Percentiles rank a stretch among this genome's conserved stretches.
Conservation (phyloP, 352 stramenopile species). For the Globisporangium echinulatum region DNA sequence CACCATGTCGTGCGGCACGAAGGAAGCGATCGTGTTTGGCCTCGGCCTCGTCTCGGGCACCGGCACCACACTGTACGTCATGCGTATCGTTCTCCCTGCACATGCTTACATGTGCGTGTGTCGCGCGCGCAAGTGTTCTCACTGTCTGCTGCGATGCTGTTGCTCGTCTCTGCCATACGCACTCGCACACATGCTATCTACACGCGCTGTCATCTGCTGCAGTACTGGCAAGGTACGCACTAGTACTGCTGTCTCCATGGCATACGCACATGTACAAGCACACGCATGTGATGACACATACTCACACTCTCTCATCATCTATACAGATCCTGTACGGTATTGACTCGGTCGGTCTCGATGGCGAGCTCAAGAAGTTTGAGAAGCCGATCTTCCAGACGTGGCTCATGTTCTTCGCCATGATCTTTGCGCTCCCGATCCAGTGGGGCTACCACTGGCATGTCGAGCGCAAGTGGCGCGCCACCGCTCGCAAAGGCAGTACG, state of each 20-base stretch:
- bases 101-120: constrained; percentile 4
- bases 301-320: neutral
- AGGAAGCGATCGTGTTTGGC: constrained; percentile 70
- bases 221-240: constrained; percentile 62
- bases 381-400: constrained; percentile 96
- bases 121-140: neutral
- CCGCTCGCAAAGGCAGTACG: constrained; percentile 53
- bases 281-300: neutral
- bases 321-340: constrained; percentile 91
- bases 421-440: constrained; percentile 92
- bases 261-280: no score
- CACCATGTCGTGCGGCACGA: constrained; percentile 72
- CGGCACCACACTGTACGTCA: constrained; percentile 73
- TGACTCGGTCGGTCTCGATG: constrained; percentile 81
- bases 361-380: constrained; percentile 88
- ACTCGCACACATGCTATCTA: neutral
- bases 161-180: no score
- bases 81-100: neutral
- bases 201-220: constrained; percentile 2
- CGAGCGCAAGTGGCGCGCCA: constrained; percentile 59
- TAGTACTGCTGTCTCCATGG: neutral
- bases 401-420: constrained; percentile 96
- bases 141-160: no score
- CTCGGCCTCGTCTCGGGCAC: constrained; percentile 80
- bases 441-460: constrained; percentile 78